A percentile compares a stretch with the other conserved stretches of the same genome.
phyloP scores from a whole-genome alignment of 192 early-diverging fungal genomes.

The Entrophospora sp. region DNA sequence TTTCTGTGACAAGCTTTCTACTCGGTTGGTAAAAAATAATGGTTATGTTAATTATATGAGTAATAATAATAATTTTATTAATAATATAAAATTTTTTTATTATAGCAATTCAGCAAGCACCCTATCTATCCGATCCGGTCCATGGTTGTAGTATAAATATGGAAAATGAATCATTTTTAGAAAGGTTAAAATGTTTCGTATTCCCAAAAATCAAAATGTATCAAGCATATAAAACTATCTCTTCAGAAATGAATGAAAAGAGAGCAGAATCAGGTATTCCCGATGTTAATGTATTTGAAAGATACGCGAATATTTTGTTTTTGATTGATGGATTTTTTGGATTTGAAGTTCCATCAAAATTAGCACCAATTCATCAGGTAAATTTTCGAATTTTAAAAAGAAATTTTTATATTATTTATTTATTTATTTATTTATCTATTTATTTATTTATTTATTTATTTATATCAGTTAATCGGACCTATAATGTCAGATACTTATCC shows the following conservation, averaged over 20 bases:
- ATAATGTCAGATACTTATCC: conserved; percentile 22
- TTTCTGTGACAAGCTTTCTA: not conserved
- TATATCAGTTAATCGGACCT: conserved; percentile 20
- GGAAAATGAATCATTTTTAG: not conserved
- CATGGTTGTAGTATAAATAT: not conserved
- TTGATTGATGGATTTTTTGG: not conserved
- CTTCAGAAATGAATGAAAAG: not conserved
- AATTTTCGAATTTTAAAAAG: not conserved
- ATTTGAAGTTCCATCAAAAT: not conserved
- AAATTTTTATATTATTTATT: not conserved
- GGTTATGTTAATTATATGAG: not conserved
- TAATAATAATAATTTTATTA: not conserved
- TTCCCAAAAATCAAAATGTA: not conserved
- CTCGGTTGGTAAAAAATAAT: not conserved
- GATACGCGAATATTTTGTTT: not conserved
- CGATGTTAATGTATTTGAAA: not conserved
- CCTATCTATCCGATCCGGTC: not conserved
- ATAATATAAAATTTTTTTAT: not conserved
- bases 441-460: too few relatives aligned
- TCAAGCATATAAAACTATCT: too few relatives aligned
- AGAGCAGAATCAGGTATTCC: not conserved
- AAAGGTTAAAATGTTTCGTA: not conserved
- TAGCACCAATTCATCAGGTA: not conserved
- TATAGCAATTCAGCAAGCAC: not conserved
- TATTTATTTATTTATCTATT: too few relatives aligned